Evolutionary conservation across 1,284 basidiomycete species (phyloP).

Genomic region (Vanrija pseudolonga): DNA sequence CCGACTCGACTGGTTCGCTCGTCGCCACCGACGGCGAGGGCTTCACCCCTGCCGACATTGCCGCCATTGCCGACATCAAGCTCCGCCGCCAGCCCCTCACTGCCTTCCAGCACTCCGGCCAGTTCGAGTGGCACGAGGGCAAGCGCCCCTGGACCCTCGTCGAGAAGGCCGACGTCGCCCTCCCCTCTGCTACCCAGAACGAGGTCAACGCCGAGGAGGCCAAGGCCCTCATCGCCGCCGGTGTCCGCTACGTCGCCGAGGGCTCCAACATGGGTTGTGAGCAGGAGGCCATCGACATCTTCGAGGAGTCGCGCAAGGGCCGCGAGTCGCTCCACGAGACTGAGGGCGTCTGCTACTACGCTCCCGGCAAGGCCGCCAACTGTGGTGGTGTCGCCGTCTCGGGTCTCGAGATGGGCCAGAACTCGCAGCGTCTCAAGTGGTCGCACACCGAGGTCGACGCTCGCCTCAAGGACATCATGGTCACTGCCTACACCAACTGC

Average conservation of each 20-base stretch:
- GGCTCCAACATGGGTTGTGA: slow-evolving; percentile 73
- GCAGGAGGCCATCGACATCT: slow-evolving; percentile 68
- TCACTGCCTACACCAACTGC: slow-evolving; percentile 63
- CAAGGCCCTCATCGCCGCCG: slow-evolving; percentile 64
- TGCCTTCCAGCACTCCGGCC: slow-evolving; percentile 51
- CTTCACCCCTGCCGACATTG: slow-evolving; percentile 60
- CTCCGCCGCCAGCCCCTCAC: slow-evolving; percentile 61
- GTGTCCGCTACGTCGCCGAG: slow-evolving; percentile 70
- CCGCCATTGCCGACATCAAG: slow-evolving; percentile 62
- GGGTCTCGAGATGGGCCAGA: slow-evolving; percentile 74
- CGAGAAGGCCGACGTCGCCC: slow-evolving; percentile 64
- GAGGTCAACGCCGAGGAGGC: slow-evolving; percentile 68
- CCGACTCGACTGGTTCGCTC: slow-evolving; percentile 71
- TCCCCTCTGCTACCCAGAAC: slow-evolving; percentile 75
- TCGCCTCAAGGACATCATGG: slow-evolving; percentile 73
- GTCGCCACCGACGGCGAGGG: slow-evolving; percentile 57
- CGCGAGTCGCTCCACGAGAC: slow-evolving; percentile 46
- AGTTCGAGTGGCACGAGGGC: slow-evolving; percentile 66
- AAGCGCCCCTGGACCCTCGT: slow-evolving; percentile 72
- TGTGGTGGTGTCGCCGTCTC: slow-evolving; percentile 62
- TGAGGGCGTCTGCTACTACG: slow-evolving; percentile 58
- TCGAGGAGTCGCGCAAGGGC: slow-evolving; percentile 61
- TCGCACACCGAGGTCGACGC: slow-evolving; percentile 64
- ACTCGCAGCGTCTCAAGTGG: slow-evolving; percentile 61
- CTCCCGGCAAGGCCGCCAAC: slow-evolving; percentile 69